Base-by-base conservation (phyloP, 2,329 filamentous ascomycete genomes). In the Ceratocystis lukuohia region DNA sequence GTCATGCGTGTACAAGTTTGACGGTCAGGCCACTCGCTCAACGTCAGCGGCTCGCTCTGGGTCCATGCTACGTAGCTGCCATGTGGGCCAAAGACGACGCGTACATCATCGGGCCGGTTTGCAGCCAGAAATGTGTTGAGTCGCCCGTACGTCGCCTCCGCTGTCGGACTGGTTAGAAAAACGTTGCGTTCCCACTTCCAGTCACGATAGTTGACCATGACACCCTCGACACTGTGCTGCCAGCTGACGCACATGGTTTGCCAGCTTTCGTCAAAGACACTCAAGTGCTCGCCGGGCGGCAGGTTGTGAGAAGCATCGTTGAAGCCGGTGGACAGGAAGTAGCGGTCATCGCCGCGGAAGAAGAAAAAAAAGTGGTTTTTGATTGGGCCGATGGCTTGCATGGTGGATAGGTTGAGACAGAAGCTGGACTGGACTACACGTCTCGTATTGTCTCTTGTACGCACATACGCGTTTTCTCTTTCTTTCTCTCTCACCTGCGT, bases 261-360 rank as follows among this genome's bases (percentile, higher is more conserved):
- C 59, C 56, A 65, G 37, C 62, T 62, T 8, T n/a, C 4, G 25
- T 61, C 46, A 62, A 62, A 65, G 20, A 59, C 57, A 6, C 20
- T 20, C 7, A 53, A 25, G 57, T 67, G 57, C 7, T 61, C 56
- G 22, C 46, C 57, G 8, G 66, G 59, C 1, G 66, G 63, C 15
- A 67, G 57, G 22, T 65, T 67, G 50, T 62, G 46, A 22, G 62
- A 67, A 56, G 63, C 45, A 25, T 67, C 66, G 46, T 62, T 62
- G 46, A 67, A 56, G 37, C 66, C 66, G 20, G 66, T 67, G 30
- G 56, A 63, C 10, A 67, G 63, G 53, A 61, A 67, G 66, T 62
- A 67, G 44, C 57, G 63, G 66, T 62, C n/a, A 28, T 67, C 53
- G 50, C 65, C 48, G 6, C 66, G 66, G 48, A 67, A 67, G 66